Base-by-base conservation (phyloP, 805 yeast species). In the Lipomyces chichibuensis region DNA sequence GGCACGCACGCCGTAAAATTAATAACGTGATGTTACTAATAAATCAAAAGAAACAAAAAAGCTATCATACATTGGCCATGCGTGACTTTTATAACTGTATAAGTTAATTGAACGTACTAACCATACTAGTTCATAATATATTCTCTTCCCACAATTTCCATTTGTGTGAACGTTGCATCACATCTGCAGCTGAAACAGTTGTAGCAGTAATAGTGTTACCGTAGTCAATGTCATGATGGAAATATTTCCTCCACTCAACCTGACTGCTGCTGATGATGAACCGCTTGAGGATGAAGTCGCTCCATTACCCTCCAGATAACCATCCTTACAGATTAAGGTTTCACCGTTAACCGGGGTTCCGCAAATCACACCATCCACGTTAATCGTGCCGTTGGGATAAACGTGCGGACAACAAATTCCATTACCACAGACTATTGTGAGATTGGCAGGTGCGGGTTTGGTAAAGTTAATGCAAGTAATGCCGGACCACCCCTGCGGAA, bases 201-300 rank as follows among this genome's bases (percentile, higher is more conserved):
- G 53, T 49, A 49, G 53, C 25, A 49, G 53, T 27, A 49, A 49
- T 49, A 49, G 3, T 6, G 53, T 49, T 49, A 49, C 53, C 53
- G 25, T 49, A 49, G n/a, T 23, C 53, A 49, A 49, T 49, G 53
- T 49, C 53, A 49, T 49, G 53, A 46, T 20, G 25, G 52, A 46
- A 46, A 46, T 1, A 49, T 49, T 49, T 49, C n/a, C 52, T 20
- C 25, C 17, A 14, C 25, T 49, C 53, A 49, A 27, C n/a, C 25
- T 23, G 25, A 8, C 53, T 17, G 27, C 13, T 2, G 23, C 20
- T 49, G 53, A 6, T 49, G 53, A 6, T 49, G 53, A 49, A 49
- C 53, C 39, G 13, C 39, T 35, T 35, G 39, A 35, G 39, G 39
- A 9, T 35, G 39, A 35, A 35, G 39, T 14, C 4, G 13, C 17